Conservation (phyloP, 1,139 yeast genomes). For the Candida smagusa region DNA sequence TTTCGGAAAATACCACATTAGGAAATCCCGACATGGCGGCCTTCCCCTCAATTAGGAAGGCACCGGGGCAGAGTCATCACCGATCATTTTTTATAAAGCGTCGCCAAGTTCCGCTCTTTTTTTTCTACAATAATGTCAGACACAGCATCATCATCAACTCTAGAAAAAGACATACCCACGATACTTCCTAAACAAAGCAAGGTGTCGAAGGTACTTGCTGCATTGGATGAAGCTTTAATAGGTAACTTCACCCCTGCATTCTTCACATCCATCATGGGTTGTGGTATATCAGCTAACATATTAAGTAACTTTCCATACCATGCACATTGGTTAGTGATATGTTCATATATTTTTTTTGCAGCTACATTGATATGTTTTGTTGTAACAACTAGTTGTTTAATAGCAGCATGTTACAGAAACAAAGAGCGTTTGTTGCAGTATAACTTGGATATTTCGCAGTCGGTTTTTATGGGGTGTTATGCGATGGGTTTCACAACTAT, state of each 20-base stretch:
- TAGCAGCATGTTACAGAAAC: slow-evolving; percentile 33
- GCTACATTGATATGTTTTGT: slow-evolving; percentile 49
- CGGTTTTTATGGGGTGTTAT: slow-evolving; percentile 69
- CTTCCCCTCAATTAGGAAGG: no score
- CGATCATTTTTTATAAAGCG: no score
- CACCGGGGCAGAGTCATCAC: no score
- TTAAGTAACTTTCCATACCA: slow-evolving; percentile 64
- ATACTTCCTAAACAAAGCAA: no score
- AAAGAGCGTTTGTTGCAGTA: slow-evolving; percentile 32
- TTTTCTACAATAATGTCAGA: no score
- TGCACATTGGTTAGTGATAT: slow-evolving; percentile 55
- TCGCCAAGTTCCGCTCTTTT: no score
- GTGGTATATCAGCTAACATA: slow-evolving; percentile 65
- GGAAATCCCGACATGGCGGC: no score
- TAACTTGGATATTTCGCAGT: slow-evolving; percentile 44
- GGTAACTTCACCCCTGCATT: slow-evolving; percentile 51
- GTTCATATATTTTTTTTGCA: slow-evolving; percentile 57
- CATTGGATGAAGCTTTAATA: slow-evolving; percentile 12
- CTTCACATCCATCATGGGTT: slow-evolving; percentile 81
- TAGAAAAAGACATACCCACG: no score
- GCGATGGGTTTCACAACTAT: slow-evolving; percentile 77
- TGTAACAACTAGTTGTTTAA: slow-evolving; percentile 33
- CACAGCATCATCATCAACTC: no score
- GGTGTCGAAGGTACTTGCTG: background rate
- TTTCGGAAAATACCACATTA: no score